Evolutionary conservation across 257 asterid genomes (phyloP), one percentile per base, ranked within the genome.

Genomic region (Lantana camara): DNA sequence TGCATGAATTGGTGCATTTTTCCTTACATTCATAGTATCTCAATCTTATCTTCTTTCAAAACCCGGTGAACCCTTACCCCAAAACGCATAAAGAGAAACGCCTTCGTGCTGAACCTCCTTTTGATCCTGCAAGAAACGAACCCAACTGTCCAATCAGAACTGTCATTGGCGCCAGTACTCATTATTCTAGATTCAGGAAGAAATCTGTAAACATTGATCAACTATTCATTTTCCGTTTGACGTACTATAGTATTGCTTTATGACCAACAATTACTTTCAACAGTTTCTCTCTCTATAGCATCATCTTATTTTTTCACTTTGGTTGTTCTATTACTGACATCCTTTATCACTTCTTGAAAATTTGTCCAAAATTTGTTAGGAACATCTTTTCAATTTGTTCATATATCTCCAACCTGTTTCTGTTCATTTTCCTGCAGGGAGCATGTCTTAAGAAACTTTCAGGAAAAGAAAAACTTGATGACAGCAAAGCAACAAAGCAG

Each of bases 401-500:
- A 9, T 58, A 51, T 15, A 7, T 34, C 50, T 68, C 60, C 52
- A 46, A 61, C 65, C 49, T 41, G 22, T 51, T 54, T 35, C 59
- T 22, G 53, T 42, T 23, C 63, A 42, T 59, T 63, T 56, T 58
- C 49, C 62, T 81, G 74, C 86, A 94, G 99, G 99, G 98, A 57
- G 95, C 95, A 59, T 88, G 98, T 68, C 89, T 86, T 38, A 80
- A 70, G 66, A 88, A 84, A 69, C 93, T 94, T 55, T 86, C 96
- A 24, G 95, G 93, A 64, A 84, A 83, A 75, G 96, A 89, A 78
- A 88, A 83, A 85, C 85, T 91, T 57, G 86, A 82, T 59, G 98
- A 94, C 74, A 77, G 73, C 78, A 83, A 82, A 79, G 95, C 96
- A 63, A 88, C 95, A 58, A 94, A 88, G 79, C 95, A 85, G 82